A percentile compares a stretch with the other conserved stretches of the same genome.
Conservation (phyloP, 495 filamentous ascomycete species). For the Monascus purpureus region DNA sequence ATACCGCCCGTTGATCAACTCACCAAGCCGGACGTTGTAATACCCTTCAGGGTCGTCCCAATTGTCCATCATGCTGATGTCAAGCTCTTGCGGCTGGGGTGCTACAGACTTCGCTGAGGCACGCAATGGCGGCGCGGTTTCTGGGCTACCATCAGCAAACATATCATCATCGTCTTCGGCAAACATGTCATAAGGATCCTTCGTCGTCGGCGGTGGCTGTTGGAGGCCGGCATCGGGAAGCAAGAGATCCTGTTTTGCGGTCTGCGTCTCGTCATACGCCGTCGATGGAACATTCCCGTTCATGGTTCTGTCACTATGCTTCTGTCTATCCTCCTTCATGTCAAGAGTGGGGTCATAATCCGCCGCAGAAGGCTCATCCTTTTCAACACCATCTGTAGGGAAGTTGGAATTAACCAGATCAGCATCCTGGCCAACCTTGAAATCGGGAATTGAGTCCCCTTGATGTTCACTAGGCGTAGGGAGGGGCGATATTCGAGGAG, state of each 20-base stretch:
- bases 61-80: constrained; percentile 78
- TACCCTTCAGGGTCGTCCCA: constrained; percentile 92
- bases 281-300: constrained; percentile 42
- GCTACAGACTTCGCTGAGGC: constrained; percentile 34
- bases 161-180: constrained; percentile 84
- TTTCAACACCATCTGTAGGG: constrained; percentile 37
- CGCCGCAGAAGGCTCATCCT: constrained; percentile 78
- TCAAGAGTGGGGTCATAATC: constrained; percentile 91
- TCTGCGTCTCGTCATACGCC: constrained; percentile 47
- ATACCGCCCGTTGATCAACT: constrained; percentile 78
- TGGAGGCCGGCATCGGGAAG: constrained; percentile 31
- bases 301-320: constrained; percentile 49
- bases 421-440: constrained; percentile 42
- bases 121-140: constrained; percentile 22
- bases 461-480: constrained; percentile 32
- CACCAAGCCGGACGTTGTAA: constrained; percentile 81
- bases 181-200: constrained; percentile 86
- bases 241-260: constrained; percentile 41
- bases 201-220: constrained; percentile 21
- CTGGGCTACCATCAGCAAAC: constrained; percentile 54
- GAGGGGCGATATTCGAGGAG: constrained; percentile 22
- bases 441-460: constrained; percentile 37
- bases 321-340: constrained; percentile 74
- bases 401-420: constrained; percentile 52
- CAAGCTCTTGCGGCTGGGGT: constrained; percentile 49